Conservation (phyloP, 768 basidiomycete genomes). For the Favolaschia claudopus region DNA sequence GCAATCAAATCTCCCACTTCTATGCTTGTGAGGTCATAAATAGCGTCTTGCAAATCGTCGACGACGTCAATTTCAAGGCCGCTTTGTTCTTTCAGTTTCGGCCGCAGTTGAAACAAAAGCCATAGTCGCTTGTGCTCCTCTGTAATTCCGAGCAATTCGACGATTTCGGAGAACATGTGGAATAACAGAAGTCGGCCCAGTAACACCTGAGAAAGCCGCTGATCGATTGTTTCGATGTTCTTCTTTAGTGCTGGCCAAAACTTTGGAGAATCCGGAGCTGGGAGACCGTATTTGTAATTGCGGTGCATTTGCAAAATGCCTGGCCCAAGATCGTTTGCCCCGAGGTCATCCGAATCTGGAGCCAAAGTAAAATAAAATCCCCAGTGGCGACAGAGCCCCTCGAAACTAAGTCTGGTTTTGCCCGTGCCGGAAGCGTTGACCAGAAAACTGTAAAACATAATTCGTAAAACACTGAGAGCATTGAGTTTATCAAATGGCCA, state of each 20-base stretch:
- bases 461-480: too few relatives aligned
- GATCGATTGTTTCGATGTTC: neutral
- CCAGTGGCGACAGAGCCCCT: neutral
- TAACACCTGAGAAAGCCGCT: neutral
- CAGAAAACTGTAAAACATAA: neutral
- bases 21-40: neutral
- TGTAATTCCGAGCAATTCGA: neutral
- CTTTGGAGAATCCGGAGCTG: neutral
- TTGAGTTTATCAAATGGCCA: neutral
- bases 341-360: neutral
- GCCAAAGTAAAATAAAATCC: slow-evolving; percentile 3
- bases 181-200: neutral
- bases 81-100: neutral
- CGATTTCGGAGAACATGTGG: slow-evolving; percentile 7
- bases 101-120: slow-evolving; percentile 2
- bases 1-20: neutral
- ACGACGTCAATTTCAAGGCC: neutral
- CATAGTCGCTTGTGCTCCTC: slow-evolving; percentile 1
- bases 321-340: neutral
- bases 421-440: slow-evolving; percentile 7
- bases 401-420: neutral
- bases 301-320: neutral
- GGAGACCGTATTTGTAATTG: too few relatives aligned
- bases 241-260: neutral
- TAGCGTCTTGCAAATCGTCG: neutral